These are phyloP conservation scores for Debaryomyces nepalensis DNA, from an alignment of 1,139 yeast genomes.

Conservation along the genomic window DNA sequence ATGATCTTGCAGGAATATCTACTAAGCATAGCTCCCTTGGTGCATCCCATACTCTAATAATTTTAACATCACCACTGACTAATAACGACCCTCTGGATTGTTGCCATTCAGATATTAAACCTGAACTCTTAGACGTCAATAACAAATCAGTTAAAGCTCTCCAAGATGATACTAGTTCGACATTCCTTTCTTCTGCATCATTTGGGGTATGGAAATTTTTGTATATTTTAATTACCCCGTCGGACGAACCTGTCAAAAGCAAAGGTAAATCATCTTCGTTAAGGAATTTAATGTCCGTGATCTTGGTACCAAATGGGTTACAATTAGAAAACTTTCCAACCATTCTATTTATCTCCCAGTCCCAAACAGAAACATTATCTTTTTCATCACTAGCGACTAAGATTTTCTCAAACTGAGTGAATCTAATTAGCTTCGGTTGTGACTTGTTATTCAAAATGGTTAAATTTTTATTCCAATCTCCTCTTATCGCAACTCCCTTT, in stretches of 20 bases:
- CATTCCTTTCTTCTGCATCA: slow-evolving; percentile 28
- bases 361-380: slow-evolving; percentile 86
- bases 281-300: slow-evolving; percentile 82
- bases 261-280: slow-evolving; percentile 93
- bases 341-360: slow-evolving; percentile 68
- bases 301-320: slow-evolving; percentile 84
- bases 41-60: slow-evolving; percentile 95
- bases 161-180: slow-evolving; percentile 86
- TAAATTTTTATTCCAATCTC: slow-evolving; percentile 80
- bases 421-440: slow-evolving; percentile 77
- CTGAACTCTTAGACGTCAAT: slow-evolving; percentile 79
- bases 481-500: slow-evolving; percentile 79
- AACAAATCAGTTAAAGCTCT: slow-evolving; percentile 87
- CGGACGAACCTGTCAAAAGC: slow-evolving; percentile 86
- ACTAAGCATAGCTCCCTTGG: slow-evolving; percentile 85
- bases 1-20: slow-evolving; percentile 90
- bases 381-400: slow-evolving; percentile 82
- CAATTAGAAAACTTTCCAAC: slow-evolving; percentile 78
- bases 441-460: slow-evolving; percentile 70
- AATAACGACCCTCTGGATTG: slow-evolving; percentile 90
- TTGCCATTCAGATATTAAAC: slow-evolving; percentile 94
- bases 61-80: slow-evolving; percentile 94
- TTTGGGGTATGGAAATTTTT: slow-evolving; percentile 68
- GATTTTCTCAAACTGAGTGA: slow-evolving; percentile 90
- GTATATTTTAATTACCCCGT: slow-evolving; percentile 88